These are phyloP conservation scores for Fragaria iinumae DNA, from an alignment of 306 rosid genomes.

Conservation along the genomic window DNA sequence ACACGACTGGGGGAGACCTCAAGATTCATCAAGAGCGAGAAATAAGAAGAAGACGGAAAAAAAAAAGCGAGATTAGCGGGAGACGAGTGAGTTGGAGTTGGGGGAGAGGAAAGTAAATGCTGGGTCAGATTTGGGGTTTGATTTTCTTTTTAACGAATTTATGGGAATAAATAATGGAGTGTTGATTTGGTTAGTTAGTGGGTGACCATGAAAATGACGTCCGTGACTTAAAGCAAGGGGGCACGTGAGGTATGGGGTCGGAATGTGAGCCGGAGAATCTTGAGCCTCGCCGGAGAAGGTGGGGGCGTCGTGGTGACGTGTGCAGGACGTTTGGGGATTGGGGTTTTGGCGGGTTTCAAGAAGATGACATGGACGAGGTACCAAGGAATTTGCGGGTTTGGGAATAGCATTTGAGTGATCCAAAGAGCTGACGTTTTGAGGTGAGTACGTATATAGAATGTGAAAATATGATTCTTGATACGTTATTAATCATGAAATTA, in stretches of 20 bases:
- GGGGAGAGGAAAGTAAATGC: not conserved
- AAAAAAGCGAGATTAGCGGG: conserved; percentile 44
- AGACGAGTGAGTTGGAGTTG: not conserved
- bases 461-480: no score
- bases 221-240: not conserved
- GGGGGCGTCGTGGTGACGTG: not conserved
- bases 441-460: no score
- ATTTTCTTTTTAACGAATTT: not conserved
- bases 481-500: no score
- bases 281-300: not conserved
- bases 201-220: not conserved
- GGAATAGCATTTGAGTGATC: no score
- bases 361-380: no score
- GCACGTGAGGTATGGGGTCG: not conserved
- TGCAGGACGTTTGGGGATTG: not conserved
- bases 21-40: not conserved
- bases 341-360: not conserved
- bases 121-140: conserved; percentile 2
- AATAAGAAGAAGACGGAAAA: not conserved
- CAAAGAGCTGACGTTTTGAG: no score
- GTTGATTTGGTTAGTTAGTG: not conserved
- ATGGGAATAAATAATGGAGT: not conserved
- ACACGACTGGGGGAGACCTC: conserved; percentile 1
- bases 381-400: no score
- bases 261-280: not conserved